phyloP scores from a whole-genome alignment of 345 rosid species.

The Gossypium ekmanianum region DNA sequence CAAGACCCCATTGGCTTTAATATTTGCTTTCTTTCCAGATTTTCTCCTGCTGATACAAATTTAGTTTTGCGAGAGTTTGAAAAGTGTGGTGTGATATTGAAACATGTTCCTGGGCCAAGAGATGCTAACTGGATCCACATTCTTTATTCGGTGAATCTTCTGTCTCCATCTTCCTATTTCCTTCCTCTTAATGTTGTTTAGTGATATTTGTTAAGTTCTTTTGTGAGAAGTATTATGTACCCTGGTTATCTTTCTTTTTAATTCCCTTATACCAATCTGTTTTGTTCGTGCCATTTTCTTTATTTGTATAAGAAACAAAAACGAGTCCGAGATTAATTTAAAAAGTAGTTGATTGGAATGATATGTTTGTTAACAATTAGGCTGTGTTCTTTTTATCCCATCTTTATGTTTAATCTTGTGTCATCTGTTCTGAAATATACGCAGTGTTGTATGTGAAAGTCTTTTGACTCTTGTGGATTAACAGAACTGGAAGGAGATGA shows the following conservation, averaged over 20 bases:
- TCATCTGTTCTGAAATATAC: neutral
- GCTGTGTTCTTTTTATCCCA: neutral
- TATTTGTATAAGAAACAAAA: neutral
- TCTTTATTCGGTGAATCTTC: constrained; percentile 67
- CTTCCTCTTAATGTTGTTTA: neutral
- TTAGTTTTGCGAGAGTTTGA: constrained; percentile 88
- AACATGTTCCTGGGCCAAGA: constrained; percentile 92
- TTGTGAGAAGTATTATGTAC: neutral
- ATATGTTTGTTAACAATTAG: neutral
- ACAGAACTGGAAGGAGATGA: neutral
- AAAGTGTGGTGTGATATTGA: constrained; percentile 82
- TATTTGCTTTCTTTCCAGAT: constrained; percentile 44
- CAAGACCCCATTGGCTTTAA: neutral
- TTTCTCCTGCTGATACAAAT: constrained; percentile 86
- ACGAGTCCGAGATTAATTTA: neutral
- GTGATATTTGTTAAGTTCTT: neutral
- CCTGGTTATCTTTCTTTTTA: neutral
- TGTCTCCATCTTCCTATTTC: neutral
- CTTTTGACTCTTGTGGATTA: neutral
- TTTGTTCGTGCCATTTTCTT: constrained; percentile 3
- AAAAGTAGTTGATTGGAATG: neutral
- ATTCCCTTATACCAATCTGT: neutral
- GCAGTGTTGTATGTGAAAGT: neutral
- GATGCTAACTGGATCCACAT: constrained; percentile 98
- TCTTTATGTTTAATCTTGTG: neutral